Evolutionary conservation across 495 filamentous ascomycete genomes (phyloP), one percentile per base, ranked within the genome.

Genomic region (Saxophila tyrrhenica): DNA sequence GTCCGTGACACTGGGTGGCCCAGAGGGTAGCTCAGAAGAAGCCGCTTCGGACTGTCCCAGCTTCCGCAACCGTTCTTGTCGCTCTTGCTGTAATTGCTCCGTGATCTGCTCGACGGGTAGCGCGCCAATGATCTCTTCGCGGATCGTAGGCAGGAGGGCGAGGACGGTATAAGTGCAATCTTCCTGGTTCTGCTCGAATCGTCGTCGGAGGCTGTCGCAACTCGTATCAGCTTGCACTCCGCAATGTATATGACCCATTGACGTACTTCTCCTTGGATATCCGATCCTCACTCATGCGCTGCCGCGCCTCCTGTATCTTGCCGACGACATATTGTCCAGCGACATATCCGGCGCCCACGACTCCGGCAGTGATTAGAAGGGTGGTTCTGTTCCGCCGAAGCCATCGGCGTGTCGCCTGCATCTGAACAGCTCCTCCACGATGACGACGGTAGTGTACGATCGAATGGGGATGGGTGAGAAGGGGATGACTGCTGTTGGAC

Each of bases 131-230:
- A 98, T 88, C 63, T 94, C 85, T 54, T 91, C 80, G 8, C 88
- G 87, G 3, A 88, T 87, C 29, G 89, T 92, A 1, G 94, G 94
- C 11, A 98, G 75, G 50, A 98, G 75, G n/a, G 88, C 92, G 16
- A 95, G 83, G 22, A 97, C 87, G n/a, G 92, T 98, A 67, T 87
- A 94, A 45, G 89, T 95, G 69, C 92, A 98, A 69, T 97, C 94
- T 66, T 94, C 91, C 62, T 98, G 92, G 64, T 98, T 97, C 67
- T 97, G 92, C 67, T 96, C 86, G 73, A 98, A 98, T 60, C 92
- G 84, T 52, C 92, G 85, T 45, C 89, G 87, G 59, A 98, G 75
- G 70, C 92, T 97, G 50, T 46, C 23, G 25, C 38, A 20, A 5
- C 1, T 19, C 13, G 10, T 16, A 22, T 51, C 43, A 53, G 50